Percentiles rank a stretch among this genome's conserved stretches.
These are phyloP conservation scores for Domatiomyces catenatus DNA, from an alignment of 2,329 filamentous ascomycete species.

Conservation along the genomic window DNA sequence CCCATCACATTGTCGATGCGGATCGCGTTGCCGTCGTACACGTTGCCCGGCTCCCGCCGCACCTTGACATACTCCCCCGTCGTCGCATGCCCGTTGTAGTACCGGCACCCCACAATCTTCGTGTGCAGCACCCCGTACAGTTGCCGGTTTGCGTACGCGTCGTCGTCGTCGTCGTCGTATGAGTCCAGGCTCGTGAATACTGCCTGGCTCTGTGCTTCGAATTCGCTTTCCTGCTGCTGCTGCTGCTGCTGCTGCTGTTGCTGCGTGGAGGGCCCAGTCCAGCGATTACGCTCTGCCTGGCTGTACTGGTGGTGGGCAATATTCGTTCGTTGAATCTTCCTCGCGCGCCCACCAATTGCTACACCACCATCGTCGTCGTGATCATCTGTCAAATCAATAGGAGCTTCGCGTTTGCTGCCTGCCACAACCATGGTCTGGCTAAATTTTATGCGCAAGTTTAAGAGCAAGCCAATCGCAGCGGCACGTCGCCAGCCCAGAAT, in stretches of 20 bases:
- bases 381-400: not conserved
- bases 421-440: not conserved
- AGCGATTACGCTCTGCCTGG: constrained; percentile 4
- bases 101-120: constrained; percentile 47
- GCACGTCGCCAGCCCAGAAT: too few species aligned
- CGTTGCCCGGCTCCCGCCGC: constrained; percentile 51
- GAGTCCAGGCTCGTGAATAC: constrained; percentile 14
- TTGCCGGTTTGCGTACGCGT: constrained; percentile 21
- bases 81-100: constrained; percentile 48
- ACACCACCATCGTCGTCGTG: not conserved
- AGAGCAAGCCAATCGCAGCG: too few species aligned
- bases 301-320: not conserved
- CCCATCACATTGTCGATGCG: constrained; percentile 61
- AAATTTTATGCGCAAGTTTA: not conserved
- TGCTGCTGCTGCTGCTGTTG: constrained; percentile 17
- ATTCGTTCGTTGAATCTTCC: constrained; percentile 28
- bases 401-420: not conserved
- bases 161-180: constrained; percentile 22
- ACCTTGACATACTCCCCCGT: constrained; percentile 48
- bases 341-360: not conserved
- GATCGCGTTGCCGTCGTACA: constrained; percentile 62
- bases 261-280: constrained; percentile 14
- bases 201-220: constrained; percentile 9
- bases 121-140: constrained; percentile 32
- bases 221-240: constrained; percentile 11